A percentile compares a stretch with the other conserved stretches of the same genome.
phyloP scores from a whole-genome alignment of 2,329 filamentous ascomycete genomes.

The Cercospora nicotianae region DNA sequence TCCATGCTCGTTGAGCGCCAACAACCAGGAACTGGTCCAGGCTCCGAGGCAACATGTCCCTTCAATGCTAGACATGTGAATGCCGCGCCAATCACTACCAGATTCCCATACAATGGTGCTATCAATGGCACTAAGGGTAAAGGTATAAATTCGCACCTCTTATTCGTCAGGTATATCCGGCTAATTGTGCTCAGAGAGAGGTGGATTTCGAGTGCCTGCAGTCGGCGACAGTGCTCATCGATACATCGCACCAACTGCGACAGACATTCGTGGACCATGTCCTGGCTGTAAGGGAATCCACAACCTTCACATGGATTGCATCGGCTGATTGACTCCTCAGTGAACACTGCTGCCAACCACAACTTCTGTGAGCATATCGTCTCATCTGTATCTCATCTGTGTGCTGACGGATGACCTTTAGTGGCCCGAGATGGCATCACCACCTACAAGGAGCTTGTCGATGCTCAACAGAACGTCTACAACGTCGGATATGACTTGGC shows the following conservation, averaged over 20 bases:
- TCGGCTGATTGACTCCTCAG: background rate
- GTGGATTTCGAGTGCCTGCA: conserved; percentile 49
- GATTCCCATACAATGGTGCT: conserved; percentile 48
- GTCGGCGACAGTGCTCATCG: conserved; percentile 42
- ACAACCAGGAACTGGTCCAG: conserved; percentile 35
- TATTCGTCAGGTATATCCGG: background rate
- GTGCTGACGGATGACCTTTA: background rate
- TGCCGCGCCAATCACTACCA: conserved; percentile 38
- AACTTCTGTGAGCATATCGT: conserved; percentile 35
- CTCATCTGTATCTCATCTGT: background rate
- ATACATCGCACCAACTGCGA: conserved; percentile 40
- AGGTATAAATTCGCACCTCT: background rate
- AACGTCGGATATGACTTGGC: conserved; percentile 48
- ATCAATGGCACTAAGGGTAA: conserved; percentile 46
- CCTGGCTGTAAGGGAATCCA: conserved; percentile 26
- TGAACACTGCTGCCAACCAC: conserved; percentile 48
- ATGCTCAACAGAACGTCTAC: conserved; percentile 50
- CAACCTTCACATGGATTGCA: conserved; percentile 28
- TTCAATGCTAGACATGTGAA: conserved; percentile 43
- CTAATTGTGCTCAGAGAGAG: conserved; percentile 32
- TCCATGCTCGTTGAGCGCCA: conserved; percentile 38
- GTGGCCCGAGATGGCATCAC: conserved; percentile 46
- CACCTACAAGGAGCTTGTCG: conserved; percentile 48
- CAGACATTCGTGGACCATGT: conserved; percentile 47
- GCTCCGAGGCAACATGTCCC: conserved; percentile 38